Base-by-base conservation (phyloP, 2,329 filamentous ascomycete species). In the Neoarthrinium moseri region DNA sequence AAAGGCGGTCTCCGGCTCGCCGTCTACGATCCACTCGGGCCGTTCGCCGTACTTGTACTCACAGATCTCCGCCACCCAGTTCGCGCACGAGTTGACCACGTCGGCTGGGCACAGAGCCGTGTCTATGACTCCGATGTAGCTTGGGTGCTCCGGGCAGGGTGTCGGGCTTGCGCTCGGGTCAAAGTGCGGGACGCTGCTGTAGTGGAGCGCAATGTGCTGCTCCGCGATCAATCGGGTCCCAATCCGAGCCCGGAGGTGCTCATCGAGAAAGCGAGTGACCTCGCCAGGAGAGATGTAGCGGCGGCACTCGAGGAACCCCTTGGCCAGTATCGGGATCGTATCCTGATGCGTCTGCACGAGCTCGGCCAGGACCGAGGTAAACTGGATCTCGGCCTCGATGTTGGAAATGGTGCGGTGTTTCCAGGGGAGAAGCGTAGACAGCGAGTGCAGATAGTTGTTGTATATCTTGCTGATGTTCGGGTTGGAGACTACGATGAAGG, bases 401-500 rank as follows among this genome's bases (percentile, higher is more conserved):
- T 81, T 89, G 37, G 80, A 82, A 51, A 95, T 91, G 39, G 75
- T 72, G 46, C 79, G 77, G 46, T 78, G 75, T 61, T 87, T 59
- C 72, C 92, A 96, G 5, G 92, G 91, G 4, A 97, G 80, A 13
- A 99, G 77, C 1, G 91, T 95, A 2, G 89, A 92, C 17, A 99
- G 75, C 3, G 91, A 96, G 68, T 96, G 91, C 35, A 95, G 77
- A 67, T 99, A 99, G 69, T 96, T 97, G 68, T 89, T 85, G 74
- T 97, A 96, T 54, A 99, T 99, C 59, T 87, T 86, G 21, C 86
- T 88, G 56, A 99, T 91, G 64, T 96, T 90, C 1, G 91, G 89
- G 64, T 99, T 97, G n/a, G 92, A 91, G 21, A 99, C 94, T 45
- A 99, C 92, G 53, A 99, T 97, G 68, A 92, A 99, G 0, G 94